These are phyloP conservation scores for Rosa hybrid DNA, from an alignment of 331 rosid species.

Conservation along the genomic window DNA sequence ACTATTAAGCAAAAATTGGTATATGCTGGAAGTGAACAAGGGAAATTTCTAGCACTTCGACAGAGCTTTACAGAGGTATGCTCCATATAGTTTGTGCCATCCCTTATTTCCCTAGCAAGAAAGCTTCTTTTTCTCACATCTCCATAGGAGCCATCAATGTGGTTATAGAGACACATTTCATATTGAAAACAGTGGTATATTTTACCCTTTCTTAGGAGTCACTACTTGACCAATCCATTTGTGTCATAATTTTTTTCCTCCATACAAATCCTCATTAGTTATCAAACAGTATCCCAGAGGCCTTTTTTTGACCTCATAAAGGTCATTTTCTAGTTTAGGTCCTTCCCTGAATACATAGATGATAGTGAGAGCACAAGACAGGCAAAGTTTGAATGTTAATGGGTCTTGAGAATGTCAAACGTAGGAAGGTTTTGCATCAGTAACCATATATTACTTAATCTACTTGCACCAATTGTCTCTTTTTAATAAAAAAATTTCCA, in stretches of 20 bases:
- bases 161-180: background rate
- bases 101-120: background rate
- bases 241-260: background rate
- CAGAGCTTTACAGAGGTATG: conserved; percentile 93
- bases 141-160: background rate
- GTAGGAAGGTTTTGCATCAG: background rate
- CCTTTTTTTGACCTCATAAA: background rate
- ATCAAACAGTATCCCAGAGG: background rate
- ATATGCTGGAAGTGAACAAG: conserved; percentile 94
- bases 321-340: background rate
- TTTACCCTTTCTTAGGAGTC: background rate
- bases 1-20: conserved; percentile 79
- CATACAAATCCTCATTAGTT: background rate
- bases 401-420: background rate
- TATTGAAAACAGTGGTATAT: background rate
- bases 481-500: no score
- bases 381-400: background rate
- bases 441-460: conserved; percentile 1
- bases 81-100: conserved; percentile 13
- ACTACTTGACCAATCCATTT: background rate
- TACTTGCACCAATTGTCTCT: background rate
- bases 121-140: background rate
- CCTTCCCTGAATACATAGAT: background rate
- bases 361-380: background rate
- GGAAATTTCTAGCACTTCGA: conserved; percentile 85